Evolutionary conservation across 345 rosid species (phyloP), one percentile per base, ranked within the genome.

Genomic region (Citrus medica): DNA sequence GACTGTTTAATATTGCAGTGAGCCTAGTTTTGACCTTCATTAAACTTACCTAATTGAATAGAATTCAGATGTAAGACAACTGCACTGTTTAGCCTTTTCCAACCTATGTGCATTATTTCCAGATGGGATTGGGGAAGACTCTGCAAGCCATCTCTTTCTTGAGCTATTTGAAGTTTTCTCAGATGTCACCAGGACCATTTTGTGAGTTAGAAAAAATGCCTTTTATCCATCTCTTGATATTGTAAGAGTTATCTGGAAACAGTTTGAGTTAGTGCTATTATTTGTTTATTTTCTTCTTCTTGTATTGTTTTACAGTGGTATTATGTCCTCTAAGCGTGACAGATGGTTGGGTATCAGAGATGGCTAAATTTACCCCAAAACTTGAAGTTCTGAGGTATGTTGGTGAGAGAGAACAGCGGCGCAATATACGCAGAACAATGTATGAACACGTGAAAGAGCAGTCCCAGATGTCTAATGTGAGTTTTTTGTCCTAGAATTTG

Each of bases 51-150:
- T 65, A 32, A 46, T 46, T 46, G 73, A 69, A 27, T 69, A 68
- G 13, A 16, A 25, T 46, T 28, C 7, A 25, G 58, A 25, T 25
- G 19, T 21, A 46, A 46, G 59, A 48, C 27, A 30, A 53, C 48
- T 24, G 8, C 48, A 60, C 9, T 35, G 30, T 21, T 75, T 19
- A 46, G 9, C 33, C 12, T 42, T 75, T 40, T 69, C 40, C 21
- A 62, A 53, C 75, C 53, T 69, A 69, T 79, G 68, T 62, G 17
- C 66, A 76, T 71, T 9, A 55, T 78, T 72, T 58, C 13, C 91
- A 94, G 98, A 94, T 94, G 98, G 97, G 98, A 67, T 75, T 94
- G 71, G 98, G 97, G 66, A 92, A 94, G 85, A 91, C 98, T 79
- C 87, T 94, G 71, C 98, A 92, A 82, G 98, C 98, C 33, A 86